Percentiles rank a stretch among this genome's conserved stretches.
phyloP scores from a whole-genome alignment of 371 early-diverging fungal genomes.

The Circinella umbellata region DNA sequence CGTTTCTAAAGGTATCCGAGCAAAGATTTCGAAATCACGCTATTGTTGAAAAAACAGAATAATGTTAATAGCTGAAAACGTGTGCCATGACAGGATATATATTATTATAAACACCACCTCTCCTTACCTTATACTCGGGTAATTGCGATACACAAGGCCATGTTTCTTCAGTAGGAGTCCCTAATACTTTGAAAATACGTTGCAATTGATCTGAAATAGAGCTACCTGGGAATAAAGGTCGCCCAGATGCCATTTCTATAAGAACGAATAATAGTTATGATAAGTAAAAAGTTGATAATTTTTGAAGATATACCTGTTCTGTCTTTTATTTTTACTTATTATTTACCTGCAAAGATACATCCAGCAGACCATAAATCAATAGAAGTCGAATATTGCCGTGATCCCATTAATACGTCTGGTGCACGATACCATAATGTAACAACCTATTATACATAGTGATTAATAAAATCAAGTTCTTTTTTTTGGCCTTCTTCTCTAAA shows the following conservation, averaged over 20 bases:
- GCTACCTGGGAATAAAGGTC: conserved; percentile 96
- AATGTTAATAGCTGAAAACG: conserved; percentile 21
- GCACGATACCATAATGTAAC: conserved; percentile 96
- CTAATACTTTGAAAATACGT: conserved; percentile 89
- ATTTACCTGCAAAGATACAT: conserved; percentile 91
- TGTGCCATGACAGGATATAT: too few relatives aligned
- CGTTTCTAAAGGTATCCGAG: conserved; percentile 67
- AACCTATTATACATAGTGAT: conserved; percentile 47
- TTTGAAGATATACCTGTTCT: too few relatives aligned
- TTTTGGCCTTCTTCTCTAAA: too few relatives aligned
- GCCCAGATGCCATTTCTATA: conserved; percentile 85
- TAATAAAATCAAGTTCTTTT: too few relatives aligned
- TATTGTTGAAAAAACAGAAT: conserved; percentile 13
- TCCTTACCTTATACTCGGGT: conserved; percentile 81
- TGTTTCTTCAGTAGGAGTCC: conserved; percentile 86
- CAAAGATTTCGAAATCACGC: conserved; percentile 78
- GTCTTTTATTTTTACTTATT: not conserved
- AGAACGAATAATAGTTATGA: not conserved
- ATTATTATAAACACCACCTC: not conserved
- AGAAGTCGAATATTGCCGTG: conserved; percentile 94
- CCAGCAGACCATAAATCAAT: conserved; percentile 99
- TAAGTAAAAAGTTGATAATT: not conserved
- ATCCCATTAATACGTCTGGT: conserved; percentile 99
- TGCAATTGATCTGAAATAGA: conserved; percentile 88
- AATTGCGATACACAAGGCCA: conserved; percentile 95